phyloP scores from a whole-genome alignment of 2,329 filamentous ascomycete species.

The Passalora sequoiae region DNA sequence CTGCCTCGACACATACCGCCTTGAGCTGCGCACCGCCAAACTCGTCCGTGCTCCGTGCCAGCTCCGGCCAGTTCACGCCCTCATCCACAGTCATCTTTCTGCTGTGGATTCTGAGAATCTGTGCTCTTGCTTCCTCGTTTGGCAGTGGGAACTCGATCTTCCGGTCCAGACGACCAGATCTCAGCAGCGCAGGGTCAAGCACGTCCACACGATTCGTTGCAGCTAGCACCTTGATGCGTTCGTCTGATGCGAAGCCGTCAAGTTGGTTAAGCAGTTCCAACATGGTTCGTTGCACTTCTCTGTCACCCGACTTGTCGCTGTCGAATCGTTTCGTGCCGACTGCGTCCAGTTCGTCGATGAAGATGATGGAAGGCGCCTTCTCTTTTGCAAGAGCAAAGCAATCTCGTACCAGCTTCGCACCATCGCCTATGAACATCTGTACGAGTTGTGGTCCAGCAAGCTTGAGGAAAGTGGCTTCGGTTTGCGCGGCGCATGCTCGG shows the following conservation, averaged over 20 bases:
- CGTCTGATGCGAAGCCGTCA: constrained; percentile 89
- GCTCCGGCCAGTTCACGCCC: constrained; percentile 88
- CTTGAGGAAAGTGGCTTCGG: constrained; percentile 97
- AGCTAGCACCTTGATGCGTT: constrained; percentile 98
- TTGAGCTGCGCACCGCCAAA: constrained; percentile 97
- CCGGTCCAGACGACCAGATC: constrained; percentile 92
- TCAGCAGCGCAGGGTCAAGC: constrained; percentile 85
- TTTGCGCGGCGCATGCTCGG: constrained; percentile 93
- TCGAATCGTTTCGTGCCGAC: constrained; percentile 99
- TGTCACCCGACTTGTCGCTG: constrained; percentile 93
- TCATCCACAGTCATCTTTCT: constrained; percentile 97
- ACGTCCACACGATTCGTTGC: constrained; percentile 98
- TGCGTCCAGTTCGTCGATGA: constrained; percentile 97
- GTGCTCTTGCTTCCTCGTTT: constrained; percentile 93
- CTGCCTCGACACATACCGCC: constrained; percentile 96
- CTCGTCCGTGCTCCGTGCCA: constrained; percentile 95
- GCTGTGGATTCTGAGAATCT: constrained; percentile 96
- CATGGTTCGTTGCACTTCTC: constrained; percentile 98
- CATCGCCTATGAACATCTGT: constrained; percentile 99
- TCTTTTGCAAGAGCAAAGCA: constrained; percentile 97
- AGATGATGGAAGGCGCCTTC: constrained; percentile 98
- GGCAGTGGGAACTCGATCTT: constrained; percentile 99
- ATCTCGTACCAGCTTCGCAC: constrained; percentile 94
- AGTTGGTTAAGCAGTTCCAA: constrained; percentile 97
- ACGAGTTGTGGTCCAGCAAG: constrained; percentile 95